Conservation (phyloP, 805 yeast species). For the Groenewaldozyma salmanticensis region DNA sequence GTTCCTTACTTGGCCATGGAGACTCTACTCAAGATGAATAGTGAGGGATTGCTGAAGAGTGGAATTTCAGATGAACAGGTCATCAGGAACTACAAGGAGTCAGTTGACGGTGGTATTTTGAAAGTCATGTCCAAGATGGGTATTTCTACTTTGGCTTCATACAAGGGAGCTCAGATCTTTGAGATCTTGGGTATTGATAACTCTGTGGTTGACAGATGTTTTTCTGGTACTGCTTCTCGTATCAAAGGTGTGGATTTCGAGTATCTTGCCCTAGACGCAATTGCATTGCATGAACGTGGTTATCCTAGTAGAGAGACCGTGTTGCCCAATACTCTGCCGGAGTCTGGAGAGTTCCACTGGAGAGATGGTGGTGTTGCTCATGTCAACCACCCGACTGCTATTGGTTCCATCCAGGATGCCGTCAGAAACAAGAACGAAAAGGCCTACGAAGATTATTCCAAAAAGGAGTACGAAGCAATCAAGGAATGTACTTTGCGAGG, state of each 20-base stretch:
- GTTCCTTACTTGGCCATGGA: conserved; percentile 92
- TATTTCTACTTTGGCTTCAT: conserved; percentile 94
- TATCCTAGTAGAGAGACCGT: conserved; percentile 69
- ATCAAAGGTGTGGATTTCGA: conserved; percentile 93
- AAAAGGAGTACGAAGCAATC: conserved; percentile 85
- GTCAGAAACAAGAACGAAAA: conserved; percentile 91
- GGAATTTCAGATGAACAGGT: conserved; percentile 50
- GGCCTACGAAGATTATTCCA: conserved; percentile 84
- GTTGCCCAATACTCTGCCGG: conserved; percentile 70
- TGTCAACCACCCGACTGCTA: conserved; percentile 87
- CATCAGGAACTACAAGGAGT: conserved; percentile 68
- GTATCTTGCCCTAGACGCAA: conserved; percentile 93
- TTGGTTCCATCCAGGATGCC: conserved; percentile 95
- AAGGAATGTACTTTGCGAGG: conserved; percentile 92
- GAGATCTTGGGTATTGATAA: conserved; percentile 95
- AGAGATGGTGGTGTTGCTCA: conserved; percentile 98
- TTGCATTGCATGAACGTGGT: conserved; percentile 87
- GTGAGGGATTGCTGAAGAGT: conserved; percentile 50
- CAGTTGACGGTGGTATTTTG: conserved; percentile 83
- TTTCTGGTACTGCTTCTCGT: conserved; percentile 95
- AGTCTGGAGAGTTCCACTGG: conserved; percentile 97
- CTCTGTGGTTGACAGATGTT: conserved; percentile 89
- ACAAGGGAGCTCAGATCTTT: conserved; percentile 97
- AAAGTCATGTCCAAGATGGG: conserved; percentile 99
- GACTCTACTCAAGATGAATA: conserved; percentile 73